These are phyloP conservation scores for Lactifluus rugatus DNA, from an alignment of 768 basidiomycete species.

Conservation along the genomic window DNA sequence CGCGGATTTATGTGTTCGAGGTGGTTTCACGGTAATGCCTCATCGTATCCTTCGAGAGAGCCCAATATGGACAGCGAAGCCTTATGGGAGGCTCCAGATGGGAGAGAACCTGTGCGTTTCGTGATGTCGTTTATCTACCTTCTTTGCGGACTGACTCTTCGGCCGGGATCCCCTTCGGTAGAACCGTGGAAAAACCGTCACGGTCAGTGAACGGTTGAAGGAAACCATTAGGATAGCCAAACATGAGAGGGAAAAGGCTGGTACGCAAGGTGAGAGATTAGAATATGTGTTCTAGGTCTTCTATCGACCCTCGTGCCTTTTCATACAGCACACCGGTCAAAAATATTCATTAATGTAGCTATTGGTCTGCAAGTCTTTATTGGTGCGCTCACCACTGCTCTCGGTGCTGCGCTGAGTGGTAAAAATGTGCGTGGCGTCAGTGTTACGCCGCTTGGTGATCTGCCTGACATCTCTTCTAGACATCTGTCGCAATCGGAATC, in stretches of 20 bases:
- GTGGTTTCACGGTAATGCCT: background rate
- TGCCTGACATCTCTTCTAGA: constrained; percentile 19
- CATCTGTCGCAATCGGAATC: constrained; percentile 31
- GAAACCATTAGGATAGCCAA: background rate
- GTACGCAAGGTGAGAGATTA: background rate
- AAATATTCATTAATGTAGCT: constrained; percentile 21
- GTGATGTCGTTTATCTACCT: background rate
- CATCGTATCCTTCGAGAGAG: background rate
- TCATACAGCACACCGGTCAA: constrained; percentile 13
- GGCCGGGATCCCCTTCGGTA: background rate
- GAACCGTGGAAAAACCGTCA: background rate
- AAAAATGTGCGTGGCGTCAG: constrained; percentile 6
- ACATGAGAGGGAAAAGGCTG: background rate
- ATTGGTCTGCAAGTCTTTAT: constrained; percentile 24
- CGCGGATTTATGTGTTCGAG: background rate
- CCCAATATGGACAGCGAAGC: background rate
- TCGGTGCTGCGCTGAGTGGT: constrained; percentile 22
- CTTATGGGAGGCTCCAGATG: background rate
- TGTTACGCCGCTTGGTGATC: background rate
- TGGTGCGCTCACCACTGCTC: constrained; percentile 24
- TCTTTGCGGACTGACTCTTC: background rate
- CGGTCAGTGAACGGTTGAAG: background rate
- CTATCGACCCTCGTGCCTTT: background rate
- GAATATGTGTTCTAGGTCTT: background rate
- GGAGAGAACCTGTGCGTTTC: background rate